Evolutionary conservation across 371 early-diverging fungal species (phyloP).

Genomic region (Choanephora cucurbitarum): DNA sequence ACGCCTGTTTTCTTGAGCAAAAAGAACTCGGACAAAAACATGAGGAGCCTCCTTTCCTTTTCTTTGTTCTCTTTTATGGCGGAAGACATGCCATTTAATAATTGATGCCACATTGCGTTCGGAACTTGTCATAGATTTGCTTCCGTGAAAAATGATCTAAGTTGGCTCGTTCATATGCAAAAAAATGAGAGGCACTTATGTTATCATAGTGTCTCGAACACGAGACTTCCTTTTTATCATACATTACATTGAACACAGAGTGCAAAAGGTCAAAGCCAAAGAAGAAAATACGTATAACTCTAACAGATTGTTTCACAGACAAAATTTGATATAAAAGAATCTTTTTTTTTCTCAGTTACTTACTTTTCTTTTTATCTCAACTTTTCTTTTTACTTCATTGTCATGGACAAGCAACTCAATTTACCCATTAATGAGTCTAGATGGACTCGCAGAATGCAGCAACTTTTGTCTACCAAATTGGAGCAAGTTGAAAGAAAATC

Average conservation of each 20-base stretch:
- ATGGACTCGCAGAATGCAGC: too few relatives aligned
- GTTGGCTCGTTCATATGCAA: background rate
- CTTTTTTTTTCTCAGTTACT: too few relatives aligned
- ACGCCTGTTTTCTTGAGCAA: background rate
- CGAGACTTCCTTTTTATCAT: background rate
- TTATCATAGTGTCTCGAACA: background rate
- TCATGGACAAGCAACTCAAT: too few relatives aligned
- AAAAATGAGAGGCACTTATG: background rate
- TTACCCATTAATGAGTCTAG: too few relatives aligned
- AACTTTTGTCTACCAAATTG: too few relatives aligned
- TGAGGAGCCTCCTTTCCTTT: background rate
- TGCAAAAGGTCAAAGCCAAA: background rate
- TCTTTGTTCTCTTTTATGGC: too few relatives aligned
- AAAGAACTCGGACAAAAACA: background rate
- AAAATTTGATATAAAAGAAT: too few relatives aligned
- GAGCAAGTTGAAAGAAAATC: too few relatives aligned
- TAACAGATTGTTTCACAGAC: background rate
- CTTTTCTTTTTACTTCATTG: too few relatives aligned
- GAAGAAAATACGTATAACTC: background rate
- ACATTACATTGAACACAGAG: background rate
- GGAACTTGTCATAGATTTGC: background rate
- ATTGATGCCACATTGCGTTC: background rate
- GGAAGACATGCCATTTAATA: background rate
- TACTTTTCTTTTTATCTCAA: too few relatives aligned
- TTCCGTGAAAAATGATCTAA: background rate